Percentiles rank a stretch among this genome's conserved stretches.
Conservation (phyloP, 2,329 filamentous ascomycete species). For the Stylonectria norvegica region DNA sequence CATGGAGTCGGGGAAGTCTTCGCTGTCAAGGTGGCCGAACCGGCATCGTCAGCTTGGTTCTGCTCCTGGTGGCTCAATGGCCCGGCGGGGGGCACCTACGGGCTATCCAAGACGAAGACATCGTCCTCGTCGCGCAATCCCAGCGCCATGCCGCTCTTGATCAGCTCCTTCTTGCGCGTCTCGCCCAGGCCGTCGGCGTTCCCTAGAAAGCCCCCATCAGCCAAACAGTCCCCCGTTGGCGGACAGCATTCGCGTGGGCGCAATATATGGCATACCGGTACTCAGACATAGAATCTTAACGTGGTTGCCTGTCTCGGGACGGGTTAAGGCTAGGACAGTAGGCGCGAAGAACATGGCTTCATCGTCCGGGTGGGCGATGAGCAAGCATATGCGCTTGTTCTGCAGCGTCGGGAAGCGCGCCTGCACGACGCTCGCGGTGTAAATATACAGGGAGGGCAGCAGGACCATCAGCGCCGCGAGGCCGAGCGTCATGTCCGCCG, state of each 20-base stretch:
- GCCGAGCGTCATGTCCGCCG: slow-evolving; percentile 35
- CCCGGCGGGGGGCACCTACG: slow-evolving; percentile 48
- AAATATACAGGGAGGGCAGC: slow-evolving; percentile 51
- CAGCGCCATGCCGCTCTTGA: slow-evolving; percentile 72
- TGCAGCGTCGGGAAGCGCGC: slow-evolving; percentile 62
- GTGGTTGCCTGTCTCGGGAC: slow-evolving; percentile 77
- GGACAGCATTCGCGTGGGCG: not conserved
- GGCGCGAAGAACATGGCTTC: slow-evolving; percentile 99
- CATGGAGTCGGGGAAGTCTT: slow-evolving; percentile 88
- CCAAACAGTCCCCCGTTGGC: slow-evolving; percentile 3
- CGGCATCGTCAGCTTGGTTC: not conserved
- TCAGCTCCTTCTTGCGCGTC: slow-evolving; percentile 76
- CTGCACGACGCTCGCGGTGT: slow-evolving; percentile 45
- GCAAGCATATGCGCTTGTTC: slow-evolving; percentile 82
- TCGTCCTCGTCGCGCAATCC: slow-evolving; percentile 74
- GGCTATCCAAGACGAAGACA: slow-evolving; percentile 79
- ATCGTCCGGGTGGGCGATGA: slow-evolving; percentile 97
- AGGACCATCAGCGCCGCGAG: slow-evolving; percentile 32
- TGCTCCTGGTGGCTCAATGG: not conserved
- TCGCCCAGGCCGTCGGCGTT: slow-evolving; percentile 85
- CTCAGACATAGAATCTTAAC: slow-evolving; percentile 92
- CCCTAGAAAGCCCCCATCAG: slow-evolving; percentile 44
- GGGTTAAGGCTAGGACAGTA: slow-evolving; percentile 77
- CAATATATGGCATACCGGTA: slow-evolving; percentile 55
- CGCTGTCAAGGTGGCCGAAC: slow-evolving; percentile 18